phyloP scores from a whole-genome alignment of 2,329 filamentous ascomycete genomes.

The Fusarium hostae region DNA sequence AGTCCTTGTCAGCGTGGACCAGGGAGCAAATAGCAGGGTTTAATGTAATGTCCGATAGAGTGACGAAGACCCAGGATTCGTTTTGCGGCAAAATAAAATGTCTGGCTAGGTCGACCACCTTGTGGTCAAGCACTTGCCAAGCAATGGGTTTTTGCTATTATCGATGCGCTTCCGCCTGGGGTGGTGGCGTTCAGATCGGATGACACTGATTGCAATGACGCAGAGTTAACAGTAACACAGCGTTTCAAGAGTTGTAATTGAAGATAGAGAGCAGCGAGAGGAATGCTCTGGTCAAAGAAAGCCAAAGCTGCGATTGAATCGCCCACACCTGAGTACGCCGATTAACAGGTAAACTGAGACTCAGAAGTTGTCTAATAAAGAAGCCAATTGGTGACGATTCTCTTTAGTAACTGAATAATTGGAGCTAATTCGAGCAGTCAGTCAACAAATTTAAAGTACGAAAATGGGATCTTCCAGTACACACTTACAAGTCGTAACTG shows the following conservation, averaged over 20 bases:
- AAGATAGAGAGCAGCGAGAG: not conserved
- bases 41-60: conserved; percentile 11
- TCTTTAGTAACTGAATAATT: not conserved
- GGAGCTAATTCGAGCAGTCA: not conserved
- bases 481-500: not conserved
- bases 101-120: not conserved
- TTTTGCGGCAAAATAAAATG: conserved; percentile 15
- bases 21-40: conserved; percentile 16
- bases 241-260: not conserved
- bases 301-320: not conserved
- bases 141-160: not conserved
- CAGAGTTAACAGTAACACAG: conserved; percentile 4
- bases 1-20: conserved; percentile 35
- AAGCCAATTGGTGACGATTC: conserved; percentile 8
- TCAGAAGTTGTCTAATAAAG: not conserved
- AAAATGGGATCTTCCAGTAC: not conserved
- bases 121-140: not conserved
- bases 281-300: conserved; percentile 8
- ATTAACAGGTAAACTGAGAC: not conserved
- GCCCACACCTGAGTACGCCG: conserved; percentile 1
- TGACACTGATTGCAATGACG: conserved; percentile 25
- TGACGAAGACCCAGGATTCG: conserved; percentile 10
- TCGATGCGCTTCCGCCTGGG: not conserved
- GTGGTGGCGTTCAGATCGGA: conserved; percentile 22
- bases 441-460: not conserved